phyloP scores from a whole-genome alignment of 805 yeast species.

The Zygosaccharomyces bailii region DNA sequence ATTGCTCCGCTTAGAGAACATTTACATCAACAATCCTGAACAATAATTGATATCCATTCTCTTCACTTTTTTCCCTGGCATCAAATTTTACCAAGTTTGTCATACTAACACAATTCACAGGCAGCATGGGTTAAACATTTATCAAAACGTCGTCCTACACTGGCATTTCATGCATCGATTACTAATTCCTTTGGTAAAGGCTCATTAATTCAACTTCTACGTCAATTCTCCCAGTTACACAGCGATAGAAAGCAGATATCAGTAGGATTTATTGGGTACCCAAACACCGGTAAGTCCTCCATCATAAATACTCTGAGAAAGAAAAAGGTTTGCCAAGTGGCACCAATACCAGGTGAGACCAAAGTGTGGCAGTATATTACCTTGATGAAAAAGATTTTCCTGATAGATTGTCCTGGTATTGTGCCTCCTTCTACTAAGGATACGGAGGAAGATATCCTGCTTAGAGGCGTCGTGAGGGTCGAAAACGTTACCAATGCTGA shows the following conservation, averaged over 20 bases:
- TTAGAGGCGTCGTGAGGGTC: conserved; percentile 98
- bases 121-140: conserved; percentile 98
- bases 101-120: conserved; percentile 42
- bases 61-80: not conserved
- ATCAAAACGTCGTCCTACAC: conserved; percentile 86
- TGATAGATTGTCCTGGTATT: conserved; percentile 98
- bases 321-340: conserved; percentile 95
- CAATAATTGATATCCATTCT: not conserved
- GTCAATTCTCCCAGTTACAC: conserved; percentile 90
- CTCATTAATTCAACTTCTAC: conserved; percentile 82
- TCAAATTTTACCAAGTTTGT: conserved; percentile 15
- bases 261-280: conserved; percentile 96
- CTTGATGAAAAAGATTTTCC: conserved; percentile 88
- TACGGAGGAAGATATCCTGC: conserved; percentile 83
- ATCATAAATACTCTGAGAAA: conserved; percentile 89
- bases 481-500: conserved; percentile 95
- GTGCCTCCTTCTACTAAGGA: conserved; percentile 94
- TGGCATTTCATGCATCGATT: conserved; percentile 97
- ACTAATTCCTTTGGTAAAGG: conserved; percentile 98
- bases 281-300: conserved; percentile 97
- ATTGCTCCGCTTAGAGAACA: conserved; percentile 81
- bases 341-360: conserved; percentile 98
- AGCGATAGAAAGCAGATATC: conserved; percentile 93
- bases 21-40: conserved; percentile 64
- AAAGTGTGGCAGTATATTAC: conserved; percentile 99